Conservation (phyloP, 2,329 filamentous ascomycete species). For the Colletotrichum cereale region DNA sequence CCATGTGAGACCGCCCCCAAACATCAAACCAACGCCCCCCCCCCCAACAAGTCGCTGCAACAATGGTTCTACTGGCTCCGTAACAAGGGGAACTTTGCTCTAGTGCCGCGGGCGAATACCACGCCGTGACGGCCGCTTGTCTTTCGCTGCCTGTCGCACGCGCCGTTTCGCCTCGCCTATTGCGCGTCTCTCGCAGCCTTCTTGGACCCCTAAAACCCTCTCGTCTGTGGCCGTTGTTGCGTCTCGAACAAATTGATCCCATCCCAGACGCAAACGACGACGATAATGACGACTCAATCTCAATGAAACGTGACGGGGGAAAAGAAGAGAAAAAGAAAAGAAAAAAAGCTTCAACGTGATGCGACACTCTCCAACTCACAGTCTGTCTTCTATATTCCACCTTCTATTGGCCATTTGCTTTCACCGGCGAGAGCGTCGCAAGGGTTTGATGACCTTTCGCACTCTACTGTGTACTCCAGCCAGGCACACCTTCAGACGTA, state of each 20-base stretch:
- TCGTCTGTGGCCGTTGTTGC: constrained; percentile 11
- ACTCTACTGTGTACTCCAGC: constrained; percentile 31
- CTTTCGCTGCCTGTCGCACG: neutral
- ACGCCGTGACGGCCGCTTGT: neutral
- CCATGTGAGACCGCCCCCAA: constrained; percentile 28
- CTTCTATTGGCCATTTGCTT: constrained; percentile 17
- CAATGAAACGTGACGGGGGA: neutral
- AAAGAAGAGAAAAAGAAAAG: too few species aligned
- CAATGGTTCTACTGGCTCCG: neutral
- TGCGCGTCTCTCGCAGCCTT: constrained; percentile 15
- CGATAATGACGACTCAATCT: constrained; percentile 17
- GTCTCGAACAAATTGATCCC: neutral
- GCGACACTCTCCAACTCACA: constrained; percentile 21
- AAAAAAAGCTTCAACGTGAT: constrained; percentile 20
- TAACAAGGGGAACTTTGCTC: constrained; percentile 27
- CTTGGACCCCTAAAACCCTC: constrained; percentile 26
- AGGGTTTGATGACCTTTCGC: constrained; percentile 15
- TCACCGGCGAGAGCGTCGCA: constrained; percentile 16
- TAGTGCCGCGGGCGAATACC: neutral
- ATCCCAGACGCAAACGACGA: neutral
- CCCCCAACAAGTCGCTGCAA: neutral
- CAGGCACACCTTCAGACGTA: constrained; percentile 21
- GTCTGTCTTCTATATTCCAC: neutral
- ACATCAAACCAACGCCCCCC: constrained; percentile 28
- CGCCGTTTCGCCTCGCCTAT: constrained; percentile 19